These are phyloP conservation scores for Hypoxylon sp. DNA, from an alignment of 2,329 filamentous ascomycete genomes.

Conservation along the genomic window DNA sequence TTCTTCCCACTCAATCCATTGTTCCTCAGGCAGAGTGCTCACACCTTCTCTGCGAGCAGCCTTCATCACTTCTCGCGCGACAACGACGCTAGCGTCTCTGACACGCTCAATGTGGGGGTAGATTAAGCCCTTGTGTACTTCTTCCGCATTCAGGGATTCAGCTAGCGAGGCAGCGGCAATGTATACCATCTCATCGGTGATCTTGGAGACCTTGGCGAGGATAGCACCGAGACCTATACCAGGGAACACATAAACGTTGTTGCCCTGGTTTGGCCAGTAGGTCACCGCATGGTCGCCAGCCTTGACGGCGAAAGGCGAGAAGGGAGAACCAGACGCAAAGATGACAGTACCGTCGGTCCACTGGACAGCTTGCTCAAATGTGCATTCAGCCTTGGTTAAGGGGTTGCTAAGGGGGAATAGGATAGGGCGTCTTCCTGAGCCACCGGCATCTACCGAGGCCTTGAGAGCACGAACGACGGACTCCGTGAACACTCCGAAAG, in stretches of 20 bases:
- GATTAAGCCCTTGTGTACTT: constrained; percentile 86
- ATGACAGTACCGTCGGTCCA: constrained; percentile 93
- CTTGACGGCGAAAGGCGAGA: constrained; percentile 80
- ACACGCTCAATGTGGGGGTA: constrained; percentile 95
- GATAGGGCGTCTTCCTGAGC: constrained; percentile 83
- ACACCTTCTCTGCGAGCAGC: constrained; percentile 87
- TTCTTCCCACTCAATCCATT: constrained; percentile 81
- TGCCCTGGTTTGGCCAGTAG: constrained; percentile 86
- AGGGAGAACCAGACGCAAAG: constrained; percentile 96
- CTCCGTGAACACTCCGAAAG: constrained; percentile 94
- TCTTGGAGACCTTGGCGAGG: constrained; percentile 85
- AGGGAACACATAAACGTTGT: constrained; percentile 95
- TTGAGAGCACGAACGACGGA: constrained; percentile 82
- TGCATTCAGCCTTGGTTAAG: constrained; percentile 96
- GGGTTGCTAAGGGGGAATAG: constrained; percentile 98
- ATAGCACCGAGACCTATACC: constrained; percentile 95
- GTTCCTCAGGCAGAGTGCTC: constrained; percentile 75
- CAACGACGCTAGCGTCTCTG: constrained; percentile 87
- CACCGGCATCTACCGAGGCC: constrained; percentile 73
- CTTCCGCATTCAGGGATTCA: constrained; percentile 82
- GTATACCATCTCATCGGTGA: constrained; percentile 98
- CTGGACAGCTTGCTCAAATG: constrained; percentile 91
- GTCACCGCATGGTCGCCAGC: constrained; percentile 71
- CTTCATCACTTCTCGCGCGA: constrained; percentile 94
- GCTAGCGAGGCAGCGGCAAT: constrained; percentile 88